These are phyloP conservation scores for Leccinum solheimii DNA, from an alignment of 1,284 basidiomycete genomes.

Conservation along the genomic window DNA sequence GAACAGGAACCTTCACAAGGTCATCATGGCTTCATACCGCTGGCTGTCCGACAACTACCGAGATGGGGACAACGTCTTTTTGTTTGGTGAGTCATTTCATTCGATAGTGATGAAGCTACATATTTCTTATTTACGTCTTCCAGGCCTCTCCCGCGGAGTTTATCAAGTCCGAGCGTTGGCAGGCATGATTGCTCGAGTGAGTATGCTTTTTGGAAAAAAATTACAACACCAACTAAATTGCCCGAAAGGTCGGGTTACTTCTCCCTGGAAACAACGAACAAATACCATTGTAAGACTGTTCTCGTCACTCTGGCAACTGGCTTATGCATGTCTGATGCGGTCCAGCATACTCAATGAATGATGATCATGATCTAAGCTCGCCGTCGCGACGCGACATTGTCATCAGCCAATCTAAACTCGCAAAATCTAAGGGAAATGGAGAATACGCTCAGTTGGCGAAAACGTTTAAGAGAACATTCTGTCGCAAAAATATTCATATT, in stretches of 20 bases:
- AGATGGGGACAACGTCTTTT: constrained; percentile 36
- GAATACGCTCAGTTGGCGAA: constrained; percentile 20
- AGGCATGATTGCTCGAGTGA: too few species aligned
- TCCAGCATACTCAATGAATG: constrained; percentile 26
- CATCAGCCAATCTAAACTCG: constrained; percentile 12
- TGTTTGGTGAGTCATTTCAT: constrained; percentile 33
- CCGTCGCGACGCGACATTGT: constrained; percentile 10
- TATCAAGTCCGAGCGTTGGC: too few species aligned
- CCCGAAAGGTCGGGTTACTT: too few species aligned
- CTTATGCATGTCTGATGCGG: constrained; percentile 3
- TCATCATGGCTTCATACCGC: constrained; percentile 36
- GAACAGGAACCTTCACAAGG: constrained; percentile 35
- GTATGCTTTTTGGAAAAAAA: too few species aligned
- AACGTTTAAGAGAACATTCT: constrained; percentile 31
- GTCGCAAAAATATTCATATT: constrained; percentile 27
- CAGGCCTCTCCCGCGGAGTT: too few species aligned
- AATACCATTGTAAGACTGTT: constrained; percentile 16
- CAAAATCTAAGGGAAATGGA: constrained; percentile 13
- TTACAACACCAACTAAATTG: too few species aligned
- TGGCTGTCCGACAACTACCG: constrained; percentile 40
- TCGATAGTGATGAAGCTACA: background rate
- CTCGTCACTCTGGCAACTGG: background rate
- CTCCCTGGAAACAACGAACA: too few species aligned
- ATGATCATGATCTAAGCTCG: constrained; percentile 15
- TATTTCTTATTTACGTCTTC: too few species aligned